Evolutionary conservation across 495 filamentous ascomycete genomes (phyloP).

Genomic region (Aspergillus bridgeri): DNA sequence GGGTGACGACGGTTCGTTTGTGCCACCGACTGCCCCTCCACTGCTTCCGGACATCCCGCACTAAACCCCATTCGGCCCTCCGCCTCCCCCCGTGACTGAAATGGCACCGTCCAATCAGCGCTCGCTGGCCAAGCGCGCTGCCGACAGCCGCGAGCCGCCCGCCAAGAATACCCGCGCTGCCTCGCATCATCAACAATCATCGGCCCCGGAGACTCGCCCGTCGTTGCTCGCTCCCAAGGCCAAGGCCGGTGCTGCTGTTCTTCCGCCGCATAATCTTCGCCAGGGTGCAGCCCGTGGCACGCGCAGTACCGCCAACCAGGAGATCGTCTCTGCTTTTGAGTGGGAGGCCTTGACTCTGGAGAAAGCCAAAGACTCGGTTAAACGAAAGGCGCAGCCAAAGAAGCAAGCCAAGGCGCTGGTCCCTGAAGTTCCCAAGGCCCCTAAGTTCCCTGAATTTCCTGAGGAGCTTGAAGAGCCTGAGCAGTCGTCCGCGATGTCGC

Average conservation of each 20-base stretch:
- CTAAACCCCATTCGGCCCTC: constrained; percentile 12
- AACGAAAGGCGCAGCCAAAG: not conserved
- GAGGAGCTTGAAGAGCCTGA: not conserved
- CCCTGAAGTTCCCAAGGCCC: too few relatives aligned
- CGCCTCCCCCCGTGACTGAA: constrained; percentile 17
- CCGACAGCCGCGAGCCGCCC: constrained; percentile 5
- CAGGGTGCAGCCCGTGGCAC: constrained; percentile 25
- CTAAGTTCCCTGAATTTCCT: too few relatives aligned
- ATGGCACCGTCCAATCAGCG: constrained; percentile 21
- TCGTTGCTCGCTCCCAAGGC: not conserved
- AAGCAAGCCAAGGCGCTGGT: not conserved
- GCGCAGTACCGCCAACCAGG: constrained; percentile 16
- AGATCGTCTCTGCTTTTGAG: constrained; percentile 20
- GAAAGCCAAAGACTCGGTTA: constrained; percentile 13
- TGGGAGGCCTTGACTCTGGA: constrained; percentile 23
- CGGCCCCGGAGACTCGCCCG: not conserved
- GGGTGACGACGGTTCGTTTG: not conserved
- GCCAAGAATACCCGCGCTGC: constrained; percentile 12
- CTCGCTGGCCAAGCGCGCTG: constrained; percentile 16
- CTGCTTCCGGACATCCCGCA: too few relatives aligned
- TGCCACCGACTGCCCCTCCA: constrained; percentile 1
- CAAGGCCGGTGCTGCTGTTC: not conserved
- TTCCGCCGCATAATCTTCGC: constrained; percentile 16
- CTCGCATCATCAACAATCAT: not conserved
- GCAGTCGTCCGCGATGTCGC: constrained; percentile 32